Evolutionary conservation across 257 asterid genomes (phyloP).

Genomic region (Avicennia marina): DNA sequence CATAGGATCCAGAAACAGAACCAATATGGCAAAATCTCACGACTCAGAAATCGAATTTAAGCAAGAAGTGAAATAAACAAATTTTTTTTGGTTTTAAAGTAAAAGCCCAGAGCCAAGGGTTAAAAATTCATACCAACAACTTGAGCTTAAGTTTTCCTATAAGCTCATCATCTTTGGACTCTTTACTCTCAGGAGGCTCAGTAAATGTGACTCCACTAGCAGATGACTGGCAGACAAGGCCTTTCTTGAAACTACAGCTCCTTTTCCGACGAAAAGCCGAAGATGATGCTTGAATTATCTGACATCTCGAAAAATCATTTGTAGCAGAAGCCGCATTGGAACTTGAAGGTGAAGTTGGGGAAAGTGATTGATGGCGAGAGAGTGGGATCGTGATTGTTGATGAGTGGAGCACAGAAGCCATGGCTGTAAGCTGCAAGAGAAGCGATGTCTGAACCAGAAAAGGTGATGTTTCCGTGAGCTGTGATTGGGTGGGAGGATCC

Average conservation of each 20-base stretch:
- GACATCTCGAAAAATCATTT: constrained; percentile 6
- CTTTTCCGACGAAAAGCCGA: constrained; percentile 13
- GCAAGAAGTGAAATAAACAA: neutral
- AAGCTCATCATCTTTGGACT: constrained; percentile 28
- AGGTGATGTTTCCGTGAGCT: neutral
- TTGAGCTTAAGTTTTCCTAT: constrained; percentile 57
- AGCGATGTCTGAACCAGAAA: neutral
- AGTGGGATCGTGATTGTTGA: constrained; percentile 37
- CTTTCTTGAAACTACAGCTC: constrained; percentile 18
- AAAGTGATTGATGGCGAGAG: constrained; percentile 23
- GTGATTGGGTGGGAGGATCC: constrained; percentile 27
- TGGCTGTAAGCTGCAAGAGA: constrained; percentile 7
- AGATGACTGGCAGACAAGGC: constrained; percentile 33
- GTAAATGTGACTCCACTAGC: constrained; percentile 30
- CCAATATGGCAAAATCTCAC: too few relatives aligned
- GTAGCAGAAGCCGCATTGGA: constrained; percentile 9
- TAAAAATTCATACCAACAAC: constrained; percentile 44
- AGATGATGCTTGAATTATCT: neutral
- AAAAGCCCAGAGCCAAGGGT: neutral
- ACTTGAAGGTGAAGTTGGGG: constrained; percentile 17
- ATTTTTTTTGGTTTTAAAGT: neutral
- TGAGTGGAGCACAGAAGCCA: constrained; percentile 57
- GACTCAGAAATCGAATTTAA: neutral
- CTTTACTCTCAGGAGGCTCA: constrained; percentile 30
- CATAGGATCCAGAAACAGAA: too few relatives aligned